A percentile compares a stretch with the other conserved stretches of the same genome.
phyloP scores from a whole-genome alignment of 495 filamentous ascomycete genomes.

The Cryomyces antarcticus region DNA sequence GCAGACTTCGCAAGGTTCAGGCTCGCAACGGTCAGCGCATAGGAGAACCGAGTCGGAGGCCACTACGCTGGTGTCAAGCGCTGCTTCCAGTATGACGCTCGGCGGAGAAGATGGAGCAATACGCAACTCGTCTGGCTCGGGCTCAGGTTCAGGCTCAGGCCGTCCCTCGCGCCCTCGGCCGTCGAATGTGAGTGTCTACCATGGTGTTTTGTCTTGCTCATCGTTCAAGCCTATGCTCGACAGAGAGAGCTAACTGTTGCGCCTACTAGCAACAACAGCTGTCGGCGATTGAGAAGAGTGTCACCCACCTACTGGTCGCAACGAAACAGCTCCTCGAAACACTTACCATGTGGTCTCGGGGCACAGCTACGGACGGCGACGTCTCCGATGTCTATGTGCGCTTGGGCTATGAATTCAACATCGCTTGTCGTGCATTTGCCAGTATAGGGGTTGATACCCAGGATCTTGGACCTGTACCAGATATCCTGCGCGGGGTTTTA shows the following conservation, averaged over 20 bases:
- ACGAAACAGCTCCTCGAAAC: slow-evolving; percentile 97
- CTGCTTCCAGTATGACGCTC: slow-evolving; percentile 11
- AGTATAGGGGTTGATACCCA: slow-evolving; percentile 87
- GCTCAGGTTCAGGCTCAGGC: slow-evolving; percentile 1
- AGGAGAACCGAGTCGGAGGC: background rate
- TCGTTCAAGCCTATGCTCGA: no score
- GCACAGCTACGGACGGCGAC: slow-evolving; percentile 72
- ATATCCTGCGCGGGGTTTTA: slow-evolving; percentile 69
- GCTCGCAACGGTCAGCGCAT: no score
- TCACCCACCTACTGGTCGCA: slow-evolving; percentile 89
- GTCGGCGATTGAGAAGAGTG: slow-evolving; percentile 93
- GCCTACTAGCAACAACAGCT: slow-evolving; percentile 42
- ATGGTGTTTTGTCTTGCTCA: no score
- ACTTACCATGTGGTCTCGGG: slow-evolving; percentile 88
- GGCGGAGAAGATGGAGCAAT: slow-evolving; percentile 1
- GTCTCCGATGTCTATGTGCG: slow-evolving; percentile 97
- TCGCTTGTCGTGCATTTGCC: slow-evolving; percentile 87
- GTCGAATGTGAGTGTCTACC: no score
- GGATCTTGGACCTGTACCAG: slow-evolving; percentile 87
- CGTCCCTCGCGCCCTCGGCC: slow-evolving; percentile 3
- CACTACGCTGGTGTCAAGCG: slow-evolving; percentile 1
- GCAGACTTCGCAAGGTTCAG: no score
- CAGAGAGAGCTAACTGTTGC: no score
- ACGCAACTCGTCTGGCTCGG: no score
- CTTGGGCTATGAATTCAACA: slow-evolving; percentile 95